Evolutionary conservation across 441 rosid species (phyloP), one percentile per base, ranked within the genome.

Genomic region (Erodium moschatum): DNA sequence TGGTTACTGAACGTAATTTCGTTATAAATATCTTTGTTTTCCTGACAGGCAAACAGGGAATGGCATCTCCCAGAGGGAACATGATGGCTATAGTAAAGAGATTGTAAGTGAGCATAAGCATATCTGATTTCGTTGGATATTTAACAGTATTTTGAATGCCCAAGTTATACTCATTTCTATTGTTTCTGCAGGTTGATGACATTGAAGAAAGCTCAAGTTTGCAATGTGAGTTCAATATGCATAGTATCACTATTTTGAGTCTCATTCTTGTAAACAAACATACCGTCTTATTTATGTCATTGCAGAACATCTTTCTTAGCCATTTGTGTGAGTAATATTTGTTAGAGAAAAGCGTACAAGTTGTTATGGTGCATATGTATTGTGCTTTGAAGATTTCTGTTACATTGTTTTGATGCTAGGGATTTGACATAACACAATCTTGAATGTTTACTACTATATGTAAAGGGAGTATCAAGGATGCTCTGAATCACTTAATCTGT

Each of bases 11-110:
- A 48, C 13, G 56, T n/a, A 4, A 3, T n/a, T n/a, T 12, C 5
- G 15, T 48, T 38, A 11, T 31, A 27, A 6, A 67, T 60, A 18
- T 75, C 65, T 40, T 70, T 73, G 75, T 24, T 42, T 74, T 70
- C 71, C 69, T 76, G 83, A 68, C 92, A 91, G 96, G 67, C 89
- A 82, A 88, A 76, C 66, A 33, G 77, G 74, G 75, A 88, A 83
- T 73, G 78, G 69, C 44, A 29, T 16, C 16, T 76, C 71, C 58
- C 80, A 64, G 29, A 72, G 48, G 65, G 72, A 74, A 70, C 71
- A 69, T 77, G 76, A 78, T 75, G 74, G 74, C 69, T 65, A 66
- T 44, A 77, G 40, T 68, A 75, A 76, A 62, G 77, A 68, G 70
- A 83, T 71, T 80, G 87, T 91, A 78, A 68, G 85, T 79, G 12